Evolutionary conservation across 345 rosid species (phyloP).

Genomic region (Salix dunnii): DNA sequence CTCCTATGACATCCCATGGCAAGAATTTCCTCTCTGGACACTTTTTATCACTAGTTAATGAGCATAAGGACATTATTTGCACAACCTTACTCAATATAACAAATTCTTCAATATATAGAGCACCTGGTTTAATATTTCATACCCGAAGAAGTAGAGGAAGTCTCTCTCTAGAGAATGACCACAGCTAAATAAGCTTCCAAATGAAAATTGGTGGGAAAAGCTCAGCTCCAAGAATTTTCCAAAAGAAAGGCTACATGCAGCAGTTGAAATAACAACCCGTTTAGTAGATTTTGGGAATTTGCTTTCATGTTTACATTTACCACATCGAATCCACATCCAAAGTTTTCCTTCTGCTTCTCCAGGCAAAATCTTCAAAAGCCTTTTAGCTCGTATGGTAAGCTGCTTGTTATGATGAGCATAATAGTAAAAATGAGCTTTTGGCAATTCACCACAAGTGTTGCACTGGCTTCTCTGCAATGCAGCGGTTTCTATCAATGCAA

Average conservation of each 20-base stretch:
- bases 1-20: background rate
- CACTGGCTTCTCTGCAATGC: conserved; percentile 65
- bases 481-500: conserved; percentile 26
- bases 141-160: conserved; percentile 94
- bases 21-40: background rate
- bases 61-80: background rate
- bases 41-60: background rate
- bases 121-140: conserved; percentile 16
- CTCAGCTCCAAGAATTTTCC: conserved; percentile 96
- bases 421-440: conserved; percentile 74
- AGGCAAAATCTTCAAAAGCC: conserved; percentile 47
- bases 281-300: conserved; percentile 58
- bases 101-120: background rate
- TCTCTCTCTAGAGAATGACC: conserved; percentile 80
- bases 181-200: conserved; percentile 51
- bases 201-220: conserved; percentile 52
- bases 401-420: conserved; percentile 84
- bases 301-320: conserved; percentile 58
- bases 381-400: conserved; percentile 68
- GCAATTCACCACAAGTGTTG: conserved; percentile 51
- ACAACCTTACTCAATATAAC: background rate
- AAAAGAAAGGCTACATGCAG: conserved; percentile 75
- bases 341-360: conserved; percentile 75
- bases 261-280: conserved; percentile 70
- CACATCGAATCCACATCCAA: conserved; percentile 98